Conservation (phyloP, 768 basidiomycete genomes). For the Peribolospora baueri region DNA sequence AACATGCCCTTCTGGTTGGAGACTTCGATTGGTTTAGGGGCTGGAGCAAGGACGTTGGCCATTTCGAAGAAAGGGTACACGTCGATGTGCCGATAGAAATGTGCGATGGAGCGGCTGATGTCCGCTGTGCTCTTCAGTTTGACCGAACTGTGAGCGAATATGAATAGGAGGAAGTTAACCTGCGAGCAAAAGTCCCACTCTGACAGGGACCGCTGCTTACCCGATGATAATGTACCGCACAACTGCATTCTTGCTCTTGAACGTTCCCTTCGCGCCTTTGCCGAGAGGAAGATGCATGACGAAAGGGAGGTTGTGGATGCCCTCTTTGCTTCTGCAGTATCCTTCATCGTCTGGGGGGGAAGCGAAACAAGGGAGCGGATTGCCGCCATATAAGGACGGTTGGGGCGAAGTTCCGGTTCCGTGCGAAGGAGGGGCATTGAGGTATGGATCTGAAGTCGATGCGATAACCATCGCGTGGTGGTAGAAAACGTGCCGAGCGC, state of each 20-base stretch:
- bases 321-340: conserved; percentile 37
- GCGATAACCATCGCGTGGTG: conserved; percentile 39
- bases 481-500: conserved; percentile 55
- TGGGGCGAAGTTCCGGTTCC: conserved; percentile 9
- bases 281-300: conserved; percentile 39
- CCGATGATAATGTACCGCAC: conserved; percentile 60
- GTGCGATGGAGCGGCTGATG: conserved; percentile 46
- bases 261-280: conserved; percentile 32
- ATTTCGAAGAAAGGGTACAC: conserved; percentile 55
- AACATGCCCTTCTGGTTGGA: conserved; percentile 33
- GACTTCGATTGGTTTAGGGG: conserved; percentile 34
- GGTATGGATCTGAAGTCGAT: conserved; percentile 24
- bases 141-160: conserved; percentile 29
- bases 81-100: conserved; percentile 64
- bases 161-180: not conserved
- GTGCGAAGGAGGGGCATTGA: conserved; percentile 25
- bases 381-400: conserved; percentile 11
- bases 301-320: conserved; percentile 47
- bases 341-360: conserved; percentile 31
- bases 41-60: conserved; percentile 33
- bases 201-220: conserved; percentile 24
- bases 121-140: conserved; percentile 45
- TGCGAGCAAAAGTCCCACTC: not conserved
- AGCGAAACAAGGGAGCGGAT: conserved; percentile 18
- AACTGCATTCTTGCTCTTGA: conserved; percentile 34